Evolutionary conservation across 768 basidiomycete species (phyloP), one percentile per base, ranked within the genome.

Genomic region (Termitomyces sp.): DNA sequence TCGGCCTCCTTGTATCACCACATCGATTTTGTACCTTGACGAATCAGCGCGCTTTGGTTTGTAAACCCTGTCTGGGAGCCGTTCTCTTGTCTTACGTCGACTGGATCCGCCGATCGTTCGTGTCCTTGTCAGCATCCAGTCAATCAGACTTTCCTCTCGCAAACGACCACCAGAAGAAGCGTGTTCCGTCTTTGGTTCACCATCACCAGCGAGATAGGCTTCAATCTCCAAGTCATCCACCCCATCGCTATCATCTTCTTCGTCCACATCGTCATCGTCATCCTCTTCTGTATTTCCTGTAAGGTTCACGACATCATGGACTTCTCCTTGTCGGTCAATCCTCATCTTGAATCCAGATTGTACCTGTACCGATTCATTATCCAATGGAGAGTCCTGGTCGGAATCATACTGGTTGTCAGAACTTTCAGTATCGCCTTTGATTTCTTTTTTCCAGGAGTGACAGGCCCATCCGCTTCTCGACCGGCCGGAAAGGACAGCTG

Each of bases 351-450:
- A 38, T 15, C 47, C 63, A 61, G 67, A 62, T 20, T 38, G 48
- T 15, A 53, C 25, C 29, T n/a, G 31, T 9, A 56, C 55, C 32
- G 55, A 8, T 32, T 45, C 55, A 56, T 43, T 12, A 32, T 43
- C 42, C 9, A 42, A 56, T 25, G 31, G 11, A 17, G 29, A 55
- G 5, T 48, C 60, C 37, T 34, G 12, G 10, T 55, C 29, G 8
- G 40, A 55, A 20, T 36, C 20, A 25, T 46, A 5, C 31, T 72
- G 73, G 32, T 73, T 68, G 38, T 83, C 81, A 29, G 81, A 81
- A 71, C 86, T 88, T 68, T 89, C 87, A 1, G 85, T 71, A 64
- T 89, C 89, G 7, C 87, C 88, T 63, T 74, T 82, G 56, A 89
- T 77, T 6, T 82, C 61, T 79, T 42, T 67, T 65, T 74, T 70